Evolutionary conservation across 1,284 basidiomycete species (phyloP).

Genomic region (Pseudozyma sp.): DNA sequence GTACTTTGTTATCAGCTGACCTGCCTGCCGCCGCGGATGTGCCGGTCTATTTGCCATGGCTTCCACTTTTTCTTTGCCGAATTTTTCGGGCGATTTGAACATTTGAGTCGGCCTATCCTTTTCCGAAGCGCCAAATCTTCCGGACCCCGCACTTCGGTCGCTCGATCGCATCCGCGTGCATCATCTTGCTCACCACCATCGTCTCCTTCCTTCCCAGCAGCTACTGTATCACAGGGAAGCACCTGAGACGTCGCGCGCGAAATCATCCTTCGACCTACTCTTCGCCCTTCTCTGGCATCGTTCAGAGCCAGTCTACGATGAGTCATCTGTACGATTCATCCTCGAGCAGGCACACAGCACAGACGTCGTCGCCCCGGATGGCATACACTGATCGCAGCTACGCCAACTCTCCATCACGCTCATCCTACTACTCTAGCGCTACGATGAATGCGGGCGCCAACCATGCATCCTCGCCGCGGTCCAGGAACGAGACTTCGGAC

Average conservation of each 20-base stretch:
- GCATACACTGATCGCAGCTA: constrained; percentile 11
- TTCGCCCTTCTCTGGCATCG: too few relatives aligned
- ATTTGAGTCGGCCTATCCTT: too few relatives aligned
- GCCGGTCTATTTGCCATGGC: neutral
- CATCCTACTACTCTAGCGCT: neutral
- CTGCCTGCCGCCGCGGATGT: neutral
- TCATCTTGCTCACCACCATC: too few relatives aligned
- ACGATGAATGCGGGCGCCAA: constrained; percentile 1
- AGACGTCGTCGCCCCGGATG: constrained; percentile 10
- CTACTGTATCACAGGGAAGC: too few relatives aligned
- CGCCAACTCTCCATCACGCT: constrained; percentile 10
- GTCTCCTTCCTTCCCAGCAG: neutral
- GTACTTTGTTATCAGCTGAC: neutral
- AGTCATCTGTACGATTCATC: constrained; percentile 15
- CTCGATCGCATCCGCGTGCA: too few relatives aligned
- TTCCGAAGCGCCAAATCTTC: too few relatives aligned
- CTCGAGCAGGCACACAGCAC: neutral
- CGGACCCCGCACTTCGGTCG: too few relatives aligned
- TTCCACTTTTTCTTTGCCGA: too few relatives aligned
- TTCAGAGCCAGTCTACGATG: constrained; percentile 6
- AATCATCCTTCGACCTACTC: too few relatives aligned
- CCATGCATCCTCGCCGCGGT: constrained; percentile 10
- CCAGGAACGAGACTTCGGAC: constrained; percentile 35
- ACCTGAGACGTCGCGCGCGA: too few relatives aligned
- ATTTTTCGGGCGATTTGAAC: too few relatives aligned